phyloP scores from a whole-genome alignment of 331 rosid genomes.

The Cucumis variabilis region DNA sequence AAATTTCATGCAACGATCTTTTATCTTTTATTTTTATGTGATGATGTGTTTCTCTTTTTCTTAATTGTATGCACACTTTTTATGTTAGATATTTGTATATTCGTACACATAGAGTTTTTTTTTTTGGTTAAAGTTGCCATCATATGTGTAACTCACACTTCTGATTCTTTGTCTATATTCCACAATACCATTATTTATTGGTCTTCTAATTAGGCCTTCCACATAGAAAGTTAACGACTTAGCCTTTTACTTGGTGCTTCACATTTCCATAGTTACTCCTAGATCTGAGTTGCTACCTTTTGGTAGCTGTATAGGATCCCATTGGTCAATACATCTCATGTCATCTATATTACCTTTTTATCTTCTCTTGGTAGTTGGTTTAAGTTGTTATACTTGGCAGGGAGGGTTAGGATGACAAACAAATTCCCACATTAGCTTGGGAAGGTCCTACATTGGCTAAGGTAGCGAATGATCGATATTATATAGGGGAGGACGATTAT shows the following conservation, averaged over 20 bases:
- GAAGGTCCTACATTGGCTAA: too few relatives aligned
- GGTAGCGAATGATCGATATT: too few relatives aligned
- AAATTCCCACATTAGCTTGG: too few relatives aligned
- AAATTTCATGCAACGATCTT: too few relatives aligned
- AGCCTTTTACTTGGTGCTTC: background rate
- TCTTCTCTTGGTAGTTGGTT: background rate
- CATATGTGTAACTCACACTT: conserved; percentile 23
- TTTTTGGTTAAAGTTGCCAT: background rate
- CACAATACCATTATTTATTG: conserved; percentile 1
- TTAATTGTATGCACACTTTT: conserved; percentile 9
- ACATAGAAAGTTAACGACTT: background rate
- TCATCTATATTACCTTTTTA: background rate
- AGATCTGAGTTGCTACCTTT: background rate
- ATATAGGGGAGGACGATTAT: too few relatives aligned
- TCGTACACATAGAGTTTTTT: background rate
- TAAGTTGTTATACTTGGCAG: background rate
- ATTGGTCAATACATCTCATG: background rate
- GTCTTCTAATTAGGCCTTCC: background rate
- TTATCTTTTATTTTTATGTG: background rate
- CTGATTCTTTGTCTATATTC: conserved; percentile 28
- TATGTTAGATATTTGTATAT: background rate
- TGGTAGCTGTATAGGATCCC: conserved; percentile 1
- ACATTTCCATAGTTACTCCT: background rate
- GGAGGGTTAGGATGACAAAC: background rate
- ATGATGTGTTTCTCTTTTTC: background rate